A percentile compares a stretch with the other conserved stretches of the same genome.
Evolutionary conservation across 495 filamentous ascomycete genomes (phyloP).

Genomic region (Lasiosphaeris hirsuta): DNA sequence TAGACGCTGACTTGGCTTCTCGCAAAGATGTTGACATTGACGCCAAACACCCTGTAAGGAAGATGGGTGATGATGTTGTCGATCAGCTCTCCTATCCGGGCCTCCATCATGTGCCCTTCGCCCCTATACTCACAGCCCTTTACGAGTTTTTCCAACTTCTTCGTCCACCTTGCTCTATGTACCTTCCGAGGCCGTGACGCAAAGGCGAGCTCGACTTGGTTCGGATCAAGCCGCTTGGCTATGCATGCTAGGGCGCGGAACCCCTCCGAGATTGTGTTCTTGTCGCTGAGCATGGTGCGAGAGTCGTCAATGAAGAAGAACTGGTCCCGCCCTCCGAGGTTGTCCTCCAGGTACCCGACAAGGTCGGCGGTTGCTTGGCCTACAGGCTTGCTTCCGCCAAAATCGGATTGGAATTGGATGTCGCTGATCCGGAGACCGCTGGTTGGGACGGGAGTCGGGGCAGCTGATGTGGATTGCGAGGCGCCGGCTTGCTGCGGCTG

Average conservation of each 20-base stretch:
- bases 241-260: conserved; percentile 33
- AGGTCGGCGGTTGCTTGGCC: conserved; percentile 13
- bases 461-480: not conserved
- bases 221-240: conserved; percentile 28
- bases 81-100: conserved; percentile 14
- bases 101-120: conserved; percentile 16
- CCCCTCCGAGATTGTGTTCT: conserved; percentile 19
- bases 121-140: conserved; percentile 10
- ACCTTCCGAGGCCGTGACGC: conserved; percentile 20
- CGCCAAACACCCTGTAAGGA: conserved; percentile 16
- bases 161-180: conserved; percentile 7
- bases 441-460: not conserved
- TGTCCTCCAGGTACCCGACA: conserved; percentile 22
- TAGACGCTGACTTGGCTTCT: conserved; percentile 33
- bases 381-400: not conserved
- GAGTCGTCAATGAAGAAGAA: conserved; percentile 44
- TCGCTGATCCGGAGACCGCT: not conserved
- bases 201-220: conserved; percentile 37
- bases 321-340: conserved; percentile 23
- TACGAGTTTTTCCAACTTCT: conserved; percentile 15
- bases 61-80: conserved; percentile 18
- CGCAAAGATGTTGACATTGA: conserved; percentile 12
- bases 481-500: not conserved
- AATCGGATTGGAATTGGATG: not conserved
- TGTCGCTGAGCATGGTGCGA: conserved; percentile 30